Evolutionary conservation across 225 moss, liverwort and hornwort genomes (phyloP), one percentile per base, ranked within the genome.

Genomic region (Thuidium tamariscinum): DNA sequence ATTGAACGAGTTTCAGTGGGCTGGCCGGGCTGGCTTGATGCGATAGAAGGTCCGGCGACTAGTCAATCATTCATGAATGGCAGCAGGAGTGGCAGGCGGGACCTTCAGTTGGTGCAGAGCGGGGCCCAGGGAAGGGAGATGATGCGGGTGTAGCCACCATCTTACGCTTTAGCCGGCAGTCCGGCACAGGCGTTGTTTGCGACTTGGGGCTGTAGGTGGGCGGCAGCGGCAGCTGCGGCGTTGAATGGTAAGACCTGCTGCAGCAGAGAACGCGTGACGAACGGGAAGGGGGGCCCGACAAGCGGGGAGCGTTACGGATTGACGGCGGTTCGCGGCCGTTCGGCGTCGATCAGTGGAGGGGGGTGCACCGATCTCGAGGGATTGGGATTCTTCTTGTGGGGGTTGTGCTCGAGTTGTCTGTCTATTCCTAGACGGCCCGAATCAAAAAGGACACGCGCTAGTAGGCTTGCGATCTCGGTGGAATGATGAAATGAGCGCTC

Each of bases 31-130:
- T 82, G 59, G 83, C 42, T 80, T 34, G 84, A 56, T 74, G 62
- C 83, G 62, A 27, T 62, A 39, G 84, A 59, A 52, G 74, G 54
- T 52, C 56, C 90, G 65, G 52, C 72, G 89, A 89, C 85, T 91
- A 67, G 84, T 89, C 91, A 91, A 91, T 91, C 87, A 91, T 89
- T 89, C 89, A 89, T 68, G 26, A 68, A 82, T 65, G 46, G 54
- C 46, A 44, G 51, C 67, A 74, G 85, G 49, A 73, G 73, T 62
- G 44, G 79, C 79, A 80, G 79, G 61, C 62, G 52, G 81, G 52
- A 77, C 85, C 77, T 67, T 59, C 59, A 30, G 39, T 56, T 46
- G n/a, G 36, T 46, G 74, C 72, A 83, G 83, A 83, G 71, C 23
- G 83, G 83, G 83, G 30, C 71, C 83, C 56, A 70, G 82, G 74